Evolutionary conservation across 2,329 filamentous ascomycete genomes (phyloP).

Genomic region (Gliomastix tumulicola): DNA sequence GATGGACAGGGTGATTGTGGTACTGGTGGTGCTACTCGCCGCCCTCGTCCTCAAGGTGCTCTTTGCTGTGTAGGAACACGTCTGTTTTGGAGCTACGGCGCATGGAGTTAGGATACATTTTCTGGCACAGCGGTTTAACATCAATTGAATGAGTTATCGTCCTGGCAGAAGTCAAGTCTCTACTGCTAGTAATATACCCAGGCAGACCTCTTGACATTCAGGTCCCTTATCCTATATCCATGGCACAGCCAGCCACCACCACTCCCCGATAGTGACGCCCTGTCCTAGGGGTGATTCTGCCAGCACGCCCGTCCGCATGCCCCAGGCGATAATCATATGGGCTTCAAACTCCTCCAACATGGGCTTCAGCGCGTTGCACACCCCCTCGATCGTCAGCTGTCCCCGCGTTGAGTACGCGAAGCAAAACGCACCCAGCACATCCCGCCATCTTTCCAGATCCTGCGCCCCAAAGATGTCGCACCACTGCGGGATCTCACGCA

Average conservation of each 20-base stretch:
- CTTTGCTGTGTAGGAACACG: slow-evolving; percentile 19
- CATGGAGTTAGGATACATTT: no score
- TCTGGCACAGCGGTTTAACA: no score
- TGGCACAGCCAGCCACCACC: slow-evolving; percentile 59
- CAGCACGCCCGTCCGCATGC: slow-evolving; percentile 43
- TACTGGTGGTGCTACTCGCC: slow-evolving; percentile 60
- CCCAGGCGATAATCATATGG: slow-evolving; percentile 52
- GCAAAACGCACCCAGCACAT: slow-evolving; percentile 54
- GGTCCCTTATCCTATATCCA: no score
- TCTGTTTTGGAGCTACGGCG: no score
- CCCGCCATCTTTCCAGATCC: slow-evolving; percentile 55
- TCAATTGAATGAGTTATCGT: no score
- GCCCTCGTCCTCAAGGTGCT: slow-evolving; percentile 60
- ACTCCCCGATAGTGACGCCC: slow-evolving; percentile 46
- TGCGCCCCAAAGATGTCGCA: slow-evolving; percentile 58
- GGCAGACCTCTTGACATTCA: no score
- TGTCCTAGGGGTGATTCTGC: slow-evolving; percentile 27
- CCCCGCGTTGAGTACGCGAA: slow-evolving; percentile 58
- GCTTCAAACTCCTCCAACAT: slow-evolving; percentile 59
- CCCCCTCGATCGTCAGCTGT: slow-evolving; percentile 42
- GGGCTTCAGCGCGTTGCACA: slow-evolving; percentile 49
- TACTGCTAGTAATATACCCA: no score
- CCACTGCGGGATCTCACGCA: slow-evolving; percentile 61
- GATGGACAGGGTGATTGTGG: slow-evolving; percentile 76
- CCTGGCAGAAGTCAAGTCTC: no score